Evolutionary conservation across 345 rosid genomes (phyloP).

Genomic region (Zanthoxylum bungeanum): DNA sequence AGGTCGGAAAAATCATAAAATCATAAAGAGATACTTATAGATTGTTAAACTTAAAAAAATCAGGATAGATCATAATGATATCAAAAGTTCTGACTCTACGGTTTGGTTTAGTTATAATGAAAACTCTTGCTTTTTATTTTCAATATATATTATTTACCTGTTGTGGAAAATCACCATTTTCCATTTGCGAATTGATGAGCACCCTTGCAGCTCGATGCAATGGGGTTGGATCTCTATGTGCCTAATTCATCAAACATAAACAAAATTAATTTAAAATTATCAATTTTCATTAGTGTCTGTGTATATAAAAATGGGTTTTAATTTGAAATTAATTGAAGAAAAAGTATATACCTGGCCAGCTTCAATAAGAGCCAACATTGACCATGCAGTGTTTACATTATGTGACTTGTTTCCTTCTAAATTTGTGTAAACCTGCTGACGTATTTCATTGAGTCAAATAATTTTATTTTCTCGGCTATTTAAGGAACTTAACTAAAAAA

Average conservation of each 20-base stretch:
- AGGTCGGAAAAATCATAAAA: no score
- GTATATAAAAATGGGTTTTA: background rate
- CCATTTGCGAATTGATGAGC: conserved; percentile 50
- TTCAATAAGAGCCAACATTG: conserved; percentile 61
- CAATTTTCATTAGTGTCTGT: background rate
- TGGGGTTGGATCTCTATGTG: conserved; percentile 48
- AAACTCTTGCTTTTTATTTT: no score
- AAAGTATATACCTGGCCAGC: conserved; percentile 51
- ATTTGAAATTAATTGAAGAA: background rate
- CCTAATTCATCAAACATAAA: conserved; percentile 18
- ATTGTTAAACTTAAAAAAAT: no score
- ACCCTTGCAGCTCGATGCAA: conserved; percentile 52
- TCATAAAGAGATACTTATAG: no score
- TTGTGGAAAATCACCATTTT: conserved; percentile 71
- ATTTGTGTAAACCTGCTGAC: conserved; percentile 41
- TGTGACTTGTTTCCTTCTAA: conserved; percentile 46
- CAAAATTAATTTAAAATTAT: no score
- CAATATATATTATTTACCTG: conserved; percentile 31
- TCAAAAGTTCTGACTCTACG: no score
- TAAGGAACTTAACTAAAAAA: background rate
- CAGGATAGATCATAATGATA: no score
- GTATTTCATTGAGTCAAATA: background rate
- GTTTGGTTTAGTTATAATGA: no score
- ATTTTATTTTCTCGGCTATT: background rate
- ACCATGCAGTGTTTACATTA: conserved; percentile 71